A percentile compares a stretch with the other conserved stretches of the same genome.
Conservation (phyloP, 306 rosid genomes). For the Castanea sativa region DNA sequence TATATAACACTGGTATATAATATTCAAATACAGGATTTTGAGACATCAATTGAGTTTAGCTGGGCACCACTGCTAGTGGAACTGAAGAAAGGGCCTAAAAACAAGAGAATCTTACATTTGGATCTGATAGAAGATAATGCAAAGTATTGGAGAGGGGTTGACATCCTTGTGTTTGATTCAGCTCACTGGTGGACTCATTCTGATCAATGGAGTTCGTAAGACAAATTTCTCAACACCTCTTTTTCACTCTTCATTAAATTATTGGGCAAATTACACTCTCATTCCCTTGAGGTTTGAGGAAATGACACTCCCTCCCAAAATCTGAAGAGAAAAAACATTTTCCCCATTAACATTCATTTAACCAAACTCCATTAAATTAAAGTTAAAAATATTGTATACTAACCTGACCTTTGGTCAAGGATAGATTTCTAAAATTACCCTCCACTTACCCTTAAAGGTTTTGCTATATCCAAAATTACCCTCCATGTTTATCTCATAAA, state of each 20-base stretch:
- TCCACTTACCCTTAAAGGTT: too few species aligned
- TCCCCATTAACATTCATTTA: too few species aligned
- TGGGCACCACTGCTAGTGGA: slow-evolving; percentile 96
- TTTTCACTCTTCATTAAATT: not conserved
- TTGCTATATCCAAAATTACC: too few species aligned
- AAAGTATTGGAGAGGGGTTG: slow-evolving; percentile 88
- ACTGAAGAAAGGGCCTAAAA: slow-evolving; percentile 55
- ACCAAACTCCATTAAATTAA: too few species aligned
- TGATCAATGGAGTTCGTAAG: slow-evolving; percentile 77
- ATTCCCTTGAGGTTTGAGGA: not conserved
- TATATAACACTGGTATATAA: not conserved
- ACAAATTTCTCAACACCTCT: slow-evolving; percentile 7
- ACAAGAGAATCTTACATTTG: slow-evolving; percentile 72
- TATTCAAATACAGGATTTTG: slow-evolving; percentile 62
- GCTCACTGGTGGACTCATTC: slow-evolving; percentile 99
- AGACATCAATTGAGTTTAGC: slow-evolving; percentile 80
- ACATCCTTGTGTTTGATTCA: slow-evolving; percentile 87
- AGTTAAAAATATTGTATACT: too few species aligned
- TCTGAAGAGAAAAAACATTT: too few species aligned
- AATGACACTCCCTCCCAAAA: not conserved
- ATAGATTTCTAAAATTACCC: too few species aligned
- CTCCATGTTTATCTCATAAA: too few species aligned
- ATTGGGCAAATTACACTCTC: too few species aligned
- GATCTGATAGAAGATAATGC: slow-evolving; percentile 95
- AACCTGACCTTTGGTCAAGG: too few species aligned